Percentiles rank a stretch among this genome's conserved stretches.
phyloP scores from a whole-genome alignment of 2,329 filamentous ascomycete genomes.

The Monosporascus sp. region DNA sequence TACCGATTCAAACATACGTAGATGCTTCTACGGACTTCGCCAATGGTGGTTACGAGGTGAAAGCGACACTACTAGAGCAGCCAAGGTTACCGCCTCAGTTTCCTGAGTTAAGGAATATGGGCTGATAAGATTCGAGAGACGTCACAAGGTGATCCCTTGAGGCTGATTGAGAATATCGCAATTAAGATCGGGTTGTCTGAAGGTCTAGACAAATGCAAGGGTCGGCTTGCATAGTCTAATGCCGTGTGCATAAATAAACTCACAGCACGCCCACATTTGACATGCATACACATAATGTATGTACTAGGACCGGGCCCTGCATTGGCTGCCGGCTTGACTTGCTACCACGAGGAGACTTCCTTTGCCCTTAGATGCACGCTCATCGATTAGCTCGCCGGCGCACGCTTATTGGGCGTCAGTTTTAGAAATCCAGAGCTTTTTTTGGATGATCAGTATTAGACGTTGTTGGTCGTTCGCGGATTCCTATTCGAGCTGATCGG shows the following conservation, averaged over 20 bases:
- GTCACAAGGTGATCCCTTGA: no score
- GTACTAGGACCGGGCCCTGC: constrained; percentile 24
- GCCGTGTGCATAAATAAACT: constrained; percentile 12
- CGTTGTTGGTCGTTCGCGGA: no score
- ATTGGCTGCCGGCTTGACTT: constrained; percentile 30
- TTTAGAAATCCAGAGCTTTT: not conserved
- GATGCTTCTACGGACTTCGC: no score
- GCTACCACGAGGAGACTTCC: not conserved
- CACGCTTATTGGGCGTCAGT: not conserved
- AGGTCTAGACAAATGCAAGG: not conserved
- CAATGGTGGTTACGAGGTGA: no score
- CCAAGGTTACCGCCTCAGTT: no score
- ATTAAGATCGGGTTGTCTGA: not conserved
- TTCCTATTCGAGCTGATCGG: not conserved
- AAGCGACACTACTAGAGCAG: no score
- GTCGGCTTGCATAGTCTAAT: not conserved
- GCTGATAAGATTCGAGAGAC: no score
- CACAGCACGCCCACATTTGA: constrained; percentile 19
- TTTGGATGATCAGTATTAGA: not conserved
- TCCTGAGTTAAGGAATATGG: no score
- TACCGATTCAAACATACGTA: no score
- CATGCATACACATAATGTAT: constrained; percentile 13
- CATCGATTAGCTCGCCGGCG: not conserved
- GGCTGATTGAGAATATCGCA: not conserved
- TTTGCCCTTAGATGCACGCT: not conserved